Evolutionary conservation across 2,329 filamentous ascomycete species (phyloP).

Genomic region (Blastomyces emzantsi): DNA sequence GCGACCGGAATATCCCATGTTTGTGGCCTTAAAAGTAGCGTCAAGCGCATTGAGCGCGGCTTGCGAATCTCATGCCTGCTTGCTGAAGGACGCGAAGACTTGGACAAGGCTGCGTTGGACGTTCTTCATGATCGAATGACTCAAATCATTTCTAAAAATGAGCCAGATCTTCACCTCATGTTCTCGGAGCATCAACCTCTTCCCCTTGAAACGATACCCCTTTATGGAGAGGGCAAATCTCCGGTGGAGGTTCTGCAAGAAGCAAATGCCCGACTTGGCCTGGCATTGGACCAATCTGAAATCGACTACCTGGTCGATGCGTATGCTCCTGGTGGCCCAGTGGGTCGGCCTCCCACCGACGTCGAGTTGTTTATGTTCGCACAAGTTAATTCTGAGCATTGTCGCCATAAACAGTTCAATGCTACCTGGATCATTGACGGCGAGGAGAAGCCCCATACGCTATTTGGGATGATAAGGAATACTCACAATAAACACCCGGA

Average conservation of each 20-base stretch:
- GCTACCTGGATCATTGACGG: conserved; percentile 94
- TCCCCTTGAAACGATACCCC: conserved; percentile 64
- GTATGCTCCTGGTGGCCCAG: conserved; percentile 55
- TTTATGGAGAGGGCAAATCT: conserved; percentile 55
- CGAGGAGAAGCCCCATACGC: conserved; percentile 62
- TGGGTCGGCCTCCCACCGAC: conserved; percentile 62
- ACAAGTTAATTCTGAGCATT: conserved; percentile 98
- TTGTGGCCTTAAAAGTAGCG: conserved; percentile 65
- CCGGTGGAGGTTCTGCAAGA: conserved; percentile 66
- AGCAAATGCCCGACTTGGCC: conserved; percentile 74
- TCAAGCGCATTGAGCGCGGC: conserved; percentile 77
- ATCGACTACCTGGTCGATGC: conserved; percentile 90
- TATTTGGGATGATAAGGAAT: conserved; percentile 95
- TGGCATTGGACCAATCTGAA: conserved; percentile 79
- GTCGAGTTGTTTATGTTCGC: conserved; percentile 99
- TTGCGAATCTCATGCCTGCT: conserved; percentile 60
- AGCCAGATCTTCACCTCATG: conserved; percentile 64
- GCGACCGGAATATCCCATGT: conserved; percentile 90
- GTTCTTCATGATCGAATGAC: conserved; percentile 92
- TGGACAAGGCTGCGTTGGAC: conserved; percentile 51
- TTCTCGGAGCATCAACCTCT: conserved; percentile 61
- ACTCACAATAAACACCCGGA: conserved; percentile 72
- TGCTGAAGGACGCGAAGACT: conserved; percentile 49
- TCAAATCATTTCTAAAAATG: conserved; percentile 59
- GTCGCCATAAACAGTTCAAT: conserved; percentile 85